Base-by-base conservation (phyloP, 179 eudicot species). In the Beta macrorhiza region DNA sequence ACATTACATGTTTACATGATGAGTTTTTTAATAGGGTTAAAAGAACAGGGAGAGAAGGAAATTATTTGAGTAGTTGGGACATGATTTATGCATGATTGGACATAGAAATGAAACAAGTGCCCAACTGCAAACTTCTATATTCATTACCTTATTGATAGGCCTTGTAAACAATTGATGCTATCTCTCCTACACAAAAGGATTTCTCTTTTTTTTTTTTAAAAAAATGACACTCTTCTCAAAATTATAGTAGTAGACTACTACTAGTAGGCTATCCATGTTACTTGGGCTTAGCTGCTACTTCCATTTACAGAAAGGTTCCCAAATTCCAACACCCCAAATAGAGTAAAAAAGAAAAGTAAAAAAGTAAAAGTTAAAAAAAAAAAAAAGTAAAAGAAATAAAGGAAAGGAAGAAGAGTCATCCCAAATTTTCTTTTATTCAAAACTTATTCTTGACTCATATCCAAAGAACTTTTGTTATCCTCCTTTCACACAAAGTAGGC, bases 401-500 rank as follows among this genome's bases (percentile, higher is more conserved):
- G 59, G 25, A 20, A 67, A 32, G 44, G 45, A 67, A 29, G 7
- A 51, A 29, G 51, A 5, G 14, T 55, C 22, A 16, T 6, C 64
- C 25, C 56, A 3, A 29, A 32, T 5, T 15, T 29, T 74, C 49
- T 29, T 5, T 5, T 29, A 32, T 49, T 49, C 53, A 49, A 49
- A 49, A 49, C 53, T 49, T 49, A 49, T 25, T 73, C 5, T 7
- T 29, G 62, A 74, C 16, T 74, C 7, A 55, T 56, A 55, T 52
- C 62, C 12, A 52, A 52, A 53, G 76, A 55, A 8, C 85, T 74
- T 79, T 83, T 75, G 29, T 37, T 15, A 37, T 16, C 47, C 45
- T 80, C 17, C 71, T 80, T 80, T 80, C 52, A 37, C 52, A 37
- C 72, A 74, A 79, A 79, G 75, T 71, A 45, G 47, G 4, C 22